phyloP scores from a whole-genome alignment of 345 rosid genomes.

The Corymbia maculata region DNA sequence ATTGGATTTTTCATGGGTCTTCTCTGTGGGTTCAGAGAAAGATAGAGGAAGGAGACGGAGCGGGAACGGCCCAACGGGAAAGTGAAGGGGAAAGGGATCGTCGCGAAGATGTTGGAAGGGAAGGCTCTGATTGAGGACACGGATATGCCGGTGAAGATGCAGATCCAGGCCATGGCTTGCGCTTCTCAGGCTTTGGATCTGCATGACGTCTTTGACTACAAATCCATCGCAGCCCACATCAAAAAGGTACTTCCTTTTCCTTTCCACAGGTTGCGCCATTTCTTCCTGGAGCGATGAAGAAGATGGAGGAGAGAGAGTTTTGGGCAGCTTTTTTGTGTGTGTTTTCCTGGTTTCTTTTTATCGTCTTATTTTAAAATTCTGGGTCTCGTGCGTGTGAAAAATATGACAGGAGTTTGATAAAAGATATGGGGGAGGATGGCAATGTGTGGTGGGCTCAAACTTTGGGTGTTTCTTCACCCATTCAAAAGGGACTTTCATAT shows the following conservation, averaged over 20 bases:
- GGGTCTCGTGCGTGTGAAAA: background rate
- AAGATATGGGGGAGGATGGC: constrained; percentile 36
- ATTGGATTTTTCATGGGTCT: background rate
- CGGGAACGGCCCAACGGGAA: background rate
- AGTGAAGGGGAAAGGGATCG: background rate
- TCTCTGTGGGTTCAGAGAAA: background rate
- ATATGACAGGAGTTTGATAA: constrained; percentile 27
- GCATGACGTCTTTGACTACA: constrained; percentile 30
- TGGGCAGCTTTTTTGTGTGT: background rate
- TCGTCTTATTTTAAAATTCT: background rate
- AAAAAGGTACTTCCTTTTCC: constrained; percentile 19
- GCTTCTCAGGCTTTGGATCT: constrained; percentile 64
- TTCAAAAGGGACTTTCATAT: constrained; percentile 31
- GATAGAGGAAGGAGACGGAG: background rate
- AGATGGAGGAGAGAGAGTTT: background rate
- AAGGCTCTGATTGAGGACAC: constrained; percentile 59
- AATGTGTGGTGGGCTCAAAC: constrained; percentile 42
- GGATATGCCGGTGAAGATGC: constrained; percentile 94
- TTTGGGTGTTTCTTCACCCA: constrained; percentile 47
- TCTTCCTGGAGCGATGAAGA: background rate
- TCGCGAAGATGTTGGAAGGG: constrained; percentile 36
- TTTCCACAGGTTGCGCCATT: background rate
- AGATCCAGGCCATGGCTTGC: constrained; percentile 69
- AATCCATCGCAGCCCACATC: constrained; percentile 31
- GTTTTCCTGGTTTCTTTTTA: background rate